Base-by-base conservation (phyloP, 495 filamentous ascomycete genomes). In the Aspergillus campestris region DNA sequence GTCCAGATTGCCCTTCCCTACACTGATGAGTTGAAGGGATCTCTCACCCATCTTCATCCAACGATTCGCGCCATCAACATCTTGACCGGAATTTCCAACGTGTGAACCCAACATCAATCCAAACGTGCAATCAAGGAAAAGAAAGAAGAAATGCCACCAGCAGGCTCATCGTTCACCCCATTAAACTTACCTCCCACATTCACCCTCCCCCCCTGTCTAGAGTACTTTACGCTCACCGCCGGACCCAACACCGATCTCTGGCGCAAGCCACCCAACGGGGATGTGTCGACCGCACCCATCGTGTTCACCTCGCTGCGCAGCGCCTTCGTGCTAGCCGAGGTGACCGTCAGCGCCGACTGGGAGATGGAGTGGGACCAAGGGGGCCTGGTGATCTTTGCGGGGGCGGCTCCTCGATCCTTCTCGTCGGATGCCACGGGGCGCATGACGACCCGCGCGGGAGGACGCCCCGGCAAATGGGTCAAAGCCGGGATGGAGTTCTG, bases 351-450 rank as follows among this genome's bases (percentile, higher is more conserved):
- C 44, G 76, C 75, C 8, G 72, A 79, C 56, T 77, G 73, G 74
- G 74, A 77, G 51, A 68, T 75, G 55, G 75, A 78, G 67, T 79
- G 73, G 72, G 75, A 80, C 46, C 76, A 90, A 61, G 69, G 67
- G 33, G 86, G 84, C 9, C 82, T 94, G 54, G 84, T 86, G 48
- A 80, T 87, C 45, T 88, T 88, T 47, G 80, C 84, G 36, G 86
- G 86, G 44, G 81, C 81, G 11, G 72, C 85, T 18, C 74, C 88
- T 0, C 60, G 66, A 46, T 60, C 70, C 1, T 51, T 59, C 31
- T 58, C 60, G 1, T 55, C 62, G 1, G 59, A 60, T 38, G 8
- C 8, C 9, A 14, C 9, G 8, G 8, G 18, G 18, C n/a, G n/a
- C n/a, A n/a, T n/a, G n/a, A n/a, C n/a, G n/a, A n/a, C n/a, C n/a